phyloP scores from a whole-genome alignment of 2,329 filamentous ascomycete species.

The Cephalotrichum gorgonifer region DNA sequence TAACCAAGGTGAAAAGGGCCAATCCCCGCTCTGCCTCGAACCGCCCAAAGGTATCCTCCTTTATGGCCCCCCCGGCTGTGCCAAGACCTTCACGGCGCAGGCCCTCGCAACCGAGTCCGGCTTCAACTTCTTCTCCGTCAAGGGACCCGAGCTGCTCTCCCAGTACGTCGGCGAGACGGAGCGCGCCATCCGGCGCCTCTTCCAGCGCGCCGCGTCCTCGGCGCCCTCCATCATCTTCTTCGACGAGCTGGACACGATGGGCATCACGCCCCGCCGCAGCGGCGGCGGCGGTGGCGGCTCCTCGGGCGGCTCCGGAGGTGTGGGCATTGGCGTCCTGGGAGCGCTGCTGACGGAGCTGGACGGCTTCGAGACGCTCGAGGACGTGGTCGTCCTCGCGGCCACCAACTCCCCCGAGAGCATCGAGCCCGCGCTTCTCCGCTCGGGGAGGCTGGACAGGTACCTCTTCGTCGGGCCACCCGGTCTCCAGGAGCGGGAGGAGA shows the following conservation, averaged over 20 bases:
- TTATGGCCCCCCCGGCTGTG: constrained; percentile 88
- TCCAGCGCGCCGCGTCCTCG: constrained; percentile 74
- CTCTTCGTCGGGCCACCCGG: constrained; percentile 82
- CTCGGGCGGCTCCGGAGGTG: constrained; percentile 28
- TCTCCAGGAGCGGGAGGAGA: constrained; percentile 60
- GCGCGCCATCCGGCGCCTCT: constrained; percentile 72
- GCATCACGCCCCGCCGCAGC: constrained; percentile 31
- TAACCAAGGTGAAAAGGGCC: constrained; percentile 13
- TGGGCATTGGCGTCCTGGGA: constrained; percentile 72
- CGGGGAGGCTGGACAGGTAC: constrained; percentile 74
- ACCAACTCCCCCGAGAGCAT: constrained; percentile 84
- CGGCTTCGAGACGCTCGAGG: constrained; percentile 74
- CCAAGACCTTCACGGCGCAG: constrained; percentile 86
- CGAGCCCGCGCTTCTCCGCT: constrained; percentile 75
- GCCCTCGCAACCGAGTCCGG: constrained; percentile 84
- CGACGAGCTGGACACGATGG: constrained; percentile 89
- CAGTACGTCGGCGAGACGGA: constrained; percentile 98
- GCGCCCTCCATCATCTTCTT: constrained; percentile 93
- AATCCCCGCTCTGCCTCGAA: constrained; percentile 30
- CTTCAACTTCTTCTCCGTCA: constrained; percentile 89
- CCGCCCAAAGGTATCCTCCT: constrained; percentile 76
- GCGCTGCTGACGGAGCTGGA: constrained; percentile 93
- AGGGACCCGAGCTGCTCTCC: constrained; percentile 85
- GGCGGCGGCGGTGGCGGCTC: constrained; percentile 34
- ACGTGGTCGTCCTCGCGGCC: constrained; percentile 79